A percentile compares a stretch with the other conserved stretches of the same genome.
phyloP scores from a whole-genome alignment of 768 basidiomycete genomes.

The Butyriboletus loyo region DNA sequence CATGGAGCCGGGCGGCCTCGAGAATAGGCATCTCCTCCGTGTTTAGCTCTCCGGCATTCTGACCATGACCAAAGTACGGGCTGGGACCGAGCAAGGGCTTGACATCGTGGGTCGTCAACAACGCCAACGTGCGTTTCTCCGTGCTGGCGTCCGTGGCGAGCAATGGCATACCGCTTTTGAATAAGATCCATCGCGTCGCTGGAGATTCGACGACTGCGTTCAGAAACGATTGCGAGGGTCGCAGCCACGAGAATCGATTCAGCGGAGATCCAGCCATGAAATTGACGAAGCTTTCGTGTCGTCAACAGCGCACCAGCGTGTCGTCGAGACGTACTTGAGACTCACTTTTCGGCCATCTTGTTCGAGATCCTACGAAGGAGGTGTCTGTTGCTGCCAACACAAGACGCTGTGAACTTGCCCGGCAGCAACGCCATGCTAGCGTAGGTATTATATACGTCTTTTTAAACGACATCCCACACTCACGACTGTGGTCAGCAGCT shows the following conservation, averaged over 20 bases:
- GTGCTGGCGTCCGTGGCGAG: slow-evolving; percentile 36
- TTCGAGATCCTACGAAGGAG: slow-evolving; percentile 9
- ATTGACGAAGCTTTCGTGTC: slow-evolving; percentile 41
- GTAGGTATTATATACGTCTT: background rate
- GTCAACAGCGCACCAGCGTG: background rate
- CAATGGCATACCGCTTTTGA: slow-evolving; percentile 72
- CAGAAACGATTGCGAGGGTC: slow-evolving; percentile 70
- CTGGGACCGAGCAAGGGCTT: slow-evolving; percentile 59
- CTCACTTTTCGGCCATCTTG: slow-evolving; percentile 34
- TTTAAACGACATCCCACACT: background rate
- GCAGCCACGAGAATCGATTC: slow-evolving; percentile 81
- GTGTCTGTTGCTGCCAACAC: background rate
- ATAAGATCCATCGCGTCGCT: slow-evolving; percentile 72
- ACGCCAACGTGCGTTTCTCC: slow-evolving; percentile 42
- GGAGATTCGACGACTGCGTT: slow-evolving; percentile 62
- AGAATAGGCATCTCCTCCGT: slow-evolving; percentile 31
- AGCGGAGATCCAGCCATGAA: slow-evolving; percentile 65
- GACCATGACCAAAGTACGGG: slow-evolving; percentile 71
- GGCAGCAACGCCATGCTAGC: slow-evolving; percentile 12
- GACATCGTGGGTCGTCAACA: slow-evolving; percentile 61
- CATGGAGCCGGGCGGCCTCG: slow-evolving; percentile 59
- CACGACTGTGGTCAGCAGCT: slow-evolving; percentile 1
- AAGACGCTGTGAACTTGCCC: slow-evolving; percentile 5
- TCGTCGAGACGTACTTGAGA: background rate
- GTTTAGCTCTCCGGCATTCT: slow-evolving; percentile 37